phyloP scores from a whole-genome alignment of 805 yeast species.

The Cyberlindnera maclurae region DNA sequence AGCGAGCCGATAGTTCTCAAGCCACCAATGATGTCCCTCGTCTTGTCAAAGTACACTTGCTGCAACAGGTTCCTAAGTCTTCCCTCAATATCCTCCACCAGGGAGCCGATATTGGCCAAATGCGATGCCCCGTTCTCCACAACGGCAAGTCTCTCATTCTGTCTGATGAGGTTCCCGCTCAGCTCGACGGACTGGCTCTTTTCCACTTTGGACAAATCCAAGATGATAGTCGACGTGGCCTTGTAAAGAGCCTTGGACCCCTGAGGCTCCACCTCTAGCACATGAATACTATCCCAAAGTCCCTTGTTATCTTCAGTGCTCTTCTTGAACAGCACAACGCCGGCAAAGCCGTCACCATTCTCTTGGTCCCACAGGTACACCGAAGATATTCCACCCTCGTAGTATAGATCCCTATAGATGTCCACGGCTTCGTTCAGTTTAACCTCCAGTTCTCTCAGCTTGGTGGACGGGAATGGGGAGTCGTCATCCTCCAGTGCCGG shows the following conservation, averaged over 20 bases:
- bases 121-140: slow-evolving; percentile 33
- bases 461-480: slow-evolving; percentile 66
- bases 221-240: slow-evolving; percentile 80
- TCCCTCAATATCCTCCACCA: slow-evolving; percentile 84
- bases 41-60: slow-evolving; percentile 92
- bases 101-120: slow-evolving; percentile 74
- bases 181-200: slow-evolving; percentile 38
- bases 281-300: slow-evolving; percentile 90
- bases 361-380: slow-evolving; percentile 85
- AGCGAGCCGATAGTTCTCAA: slow-evolving; percentile 35
- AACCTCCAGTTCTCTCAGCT: slow-evolving; percentile 66
- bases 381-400: slow-evolving; percentile 88
- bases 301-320: slow-evolving; percentile 34
- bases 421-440: slow-evolving; percentile 88
- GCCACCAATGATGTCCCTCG: slow-evolving; percentile 78
- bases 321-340: slow-evolving; percentile 82
- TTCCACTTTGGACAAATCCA: slow-evolving; percentile 44
- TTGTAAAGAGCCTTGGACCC: slow-evolving; percentile 37
- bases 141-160: slow-evolving; percentile 38
- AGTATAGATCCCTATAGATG: slow-evolving; percentile 85
- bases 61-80: slow-evolving; percentile 82
- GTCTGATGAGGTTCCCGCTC: slow-evolving; percentile 84
- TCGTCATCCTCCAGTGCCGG: slow-evolving; percentile 50
- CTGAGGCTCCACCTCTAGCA: slow-evolving; percentile 46
- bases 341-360: slow-evolving; percentile 79